A percentile compares a stretch with the other conserved stretches of the same genome.
Conservation (phyloP, 345 rosid genomes). For the Rhodamnia argentea region DNA sequence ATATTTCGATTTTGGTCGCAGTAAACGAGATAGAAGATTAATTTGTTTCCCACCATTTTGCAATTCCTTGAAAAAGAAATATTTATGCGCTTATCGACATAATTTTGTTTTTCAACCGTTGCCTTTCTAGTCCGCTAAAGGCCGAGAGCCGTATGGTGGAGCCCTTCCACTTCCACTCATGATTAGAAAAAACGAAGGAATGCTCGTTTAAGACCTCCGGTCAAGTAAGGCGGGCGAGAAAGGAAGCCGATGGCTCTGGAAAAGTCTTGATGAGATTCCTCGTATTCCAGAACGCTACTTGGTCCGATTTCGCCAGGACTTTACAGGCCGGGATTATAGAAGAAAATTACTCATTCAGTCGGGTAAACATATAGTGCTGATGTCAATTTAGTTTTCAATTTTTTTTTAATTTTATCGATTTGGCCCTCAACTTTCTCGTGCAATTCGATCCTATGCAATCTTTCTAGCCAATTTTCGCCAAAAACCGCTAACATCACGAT, state of each 20-base stretch:
- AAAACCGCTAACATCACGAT: no score
- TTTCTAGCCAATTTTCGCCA: accelerated
- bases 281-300: not conserved
- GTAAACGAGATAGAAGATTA: no score
- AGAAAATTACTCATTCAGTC: not conserved
- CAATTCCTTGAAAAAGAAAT: not conserved
- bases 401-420: no score
- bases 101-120: not conserved
- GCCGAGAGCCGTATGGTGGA: no score
- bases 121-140: no score
- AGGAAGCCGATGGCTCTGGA: not conserved
- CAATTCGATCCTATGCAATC: no score
- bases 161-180: not conserved
- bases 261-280: not conserved
- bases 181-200: not conserved
- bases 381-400: no score
- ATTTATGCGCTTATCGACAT: no score
- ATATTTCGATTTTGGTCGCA: not conserved
- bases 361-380: no score
- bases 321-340: not conserved
- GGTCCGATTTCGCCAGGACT: not conserved
- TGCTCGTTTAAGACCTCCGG: not conserved
- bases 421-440: no score
- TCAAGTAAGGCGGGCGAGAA: not conserved
- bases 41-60: not conserved